Evolutionary conservation across 495 filamentous ascomycete species (phyloP), one percentile per base, ranked within the genome.

Genomic region (Emericellopsis terricola): DNA sequence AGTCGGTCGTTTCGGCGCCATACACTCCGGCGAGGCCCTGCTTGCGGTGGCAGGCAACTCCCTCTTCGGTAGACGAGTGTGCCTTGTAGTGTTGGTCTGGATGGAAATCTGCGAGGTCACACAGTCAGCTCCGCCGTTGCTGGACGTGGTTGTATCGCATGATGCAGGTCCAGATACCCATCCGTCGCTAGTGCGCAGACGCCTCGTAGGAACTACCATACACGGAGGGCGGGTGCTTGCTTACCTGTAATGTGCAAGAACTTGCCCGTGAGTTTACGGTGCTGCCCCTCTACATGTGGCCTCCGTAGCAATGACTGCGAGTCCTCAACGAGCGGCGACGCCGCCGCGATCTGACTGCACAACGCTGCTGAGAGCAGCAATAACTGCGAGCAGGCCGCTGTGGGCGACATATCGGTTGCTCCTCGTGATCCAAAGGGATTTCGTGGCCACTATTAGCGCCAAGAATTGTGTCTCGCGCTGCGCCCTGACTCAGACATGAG

Each of bases 211-310:
- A 29, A n/a, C 31, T 29, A 40, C 9, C 18, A 26, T 28, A 41
- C 19, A 38, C 31, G 28, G 21, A 29, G 42, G 28, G 36, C 36
- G 29, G 36, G 37, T 33, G 38, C 19, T n/a, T n/a, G 40, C 61
- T 28, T 63, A 92, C 89, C 87, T 52, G 89, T 93, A 33, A 97
- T 82, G 55, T 97, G 89, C 41, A 97, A 61, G 56, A 97, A 97
- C 45, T 74, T 69, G 43, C 89, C 89, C 39, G 76, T 68, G 50
- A 86, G 56, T 42, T 60, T 63, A 42, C 59, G 57, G 43, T 50
- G 57, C 20, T 51, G 46, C 42, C 39, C 35, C 16, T 27, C 24
- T 19, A 38, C 21, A 8, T 26, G 6, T 11, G 23, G 23, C 23
- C 6, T 6, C 23, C 11, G 23, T 6, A 26, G 23, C 6, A 11